Evolutionary conservation across 164 flowering plant species (phyloP), one percentile per base, ranked within the genome.

Genomic region (Annona cherimola): DNA sequence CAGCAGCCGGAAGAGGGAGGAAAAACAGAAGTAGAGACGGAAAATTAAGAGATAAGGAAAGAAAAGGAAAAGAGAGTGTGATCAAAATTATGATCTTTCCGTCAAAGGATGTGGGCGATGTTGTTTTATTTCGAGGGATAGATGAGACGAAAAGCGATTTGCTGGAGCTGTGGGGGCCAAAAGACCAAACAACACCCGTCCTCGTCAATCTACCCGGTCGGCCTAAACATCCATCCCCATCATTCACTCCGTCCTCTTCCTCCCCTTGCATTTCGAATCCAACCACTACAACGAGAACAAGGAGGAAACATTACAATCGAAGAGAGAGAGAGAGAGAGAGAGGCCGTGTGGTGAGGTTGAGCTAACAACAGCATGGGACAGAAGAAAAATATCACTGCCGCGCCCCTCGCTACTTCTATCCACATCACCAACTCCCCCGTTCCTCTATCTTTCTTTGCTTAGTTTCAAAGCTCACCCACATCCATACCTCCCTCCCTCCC

Each of bases 391-490:
- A 14, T 12, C 14, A 50, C 57, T 50, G 14, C 18, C 35, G 40
- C 14, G 39, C 4, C 19, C 8, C 59, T 2, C 41, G 4, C 2
- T 19, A 41, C 14, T 41, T 19, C 67, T 2, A 63, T 3, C 67
- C 6, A 4, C 45, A 64, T 64, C 67, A 42, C n/a, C 64, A 20
- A 19, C 63, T 6, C 2, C 6, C 20, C 6, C 19, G 4, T 20
- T 35, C 42, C 42, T 63, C 66, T 42, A 41, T 61, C 41, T 42
- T 40, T 61, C 35, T 19, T 64, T 41, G 41, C 67, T 64, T 64
- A 16, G 45, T 64, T 64, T 64, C 45, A 40, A 64, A 64, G 67
- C 67, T 64, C 67, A 64, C 67, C 45, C 44, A 64, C 67, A 16
- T 64, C 67, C 41, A n/a, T 61, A 5, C 66, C 61, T 42, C 12